Conservation (phyloP, 2,329 filamentous ascomycete species). For the Fusarium robinianum region DNA sequence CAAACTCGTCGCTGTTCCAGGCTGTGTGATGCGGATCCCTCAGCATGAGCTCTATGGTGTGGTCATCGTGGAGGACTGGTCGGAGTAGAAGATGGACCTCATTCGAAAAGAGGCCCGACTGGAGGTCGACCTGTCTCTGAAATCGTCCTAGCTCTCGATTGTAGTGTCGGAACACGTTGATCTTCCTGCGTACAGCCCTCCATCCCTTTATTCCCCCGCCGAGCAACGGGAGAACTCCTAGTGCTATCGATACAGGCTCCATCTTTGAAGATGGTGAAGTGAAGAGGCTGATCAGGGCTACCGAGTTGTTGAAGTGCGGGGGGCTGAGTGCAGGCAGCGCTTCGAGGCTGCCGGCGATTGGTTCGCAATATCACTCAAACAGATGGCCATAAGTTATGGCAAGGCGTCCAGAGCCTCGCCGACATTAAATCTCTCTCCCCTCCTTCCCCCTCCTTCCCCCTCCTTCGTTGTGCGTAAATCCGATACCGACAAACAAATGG, state of each 20-base stretch:
- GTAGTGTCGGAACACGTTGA: slow-evolving; percentile 10
- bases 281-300: neutral
- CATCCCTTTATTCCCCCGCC: neutral
- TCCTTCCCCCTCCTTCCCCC: too few species aligned
- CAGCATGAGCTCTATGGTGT: neutral
- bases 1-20: neutral
- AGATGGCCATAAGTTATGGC: too few species aligned
- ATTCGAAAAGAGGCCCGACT: slow-evolving; percentile 1
- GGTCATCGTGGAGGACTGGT: neutral
- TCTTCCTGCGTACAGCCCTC: neutral
- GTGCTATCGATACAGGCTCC: neutral
- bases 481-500: too few species aligned
- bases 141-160: neutral
- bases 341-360: neutral
- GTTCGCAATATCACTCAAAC: neutral
- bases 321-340: too few species aligned
- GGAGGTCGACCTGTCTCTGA: neutral
- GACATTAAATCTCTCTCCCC: too few species aligned
- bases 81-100: slow-evolving; percentile 1
- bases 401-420: too few species aligned
- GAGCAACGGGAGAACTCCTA: slow-evolving; percentile 4
- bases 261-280: neutral
- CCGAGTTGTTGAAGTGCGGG: too few species aligned
- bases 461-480: too few species aligned
- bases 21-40: neutral